Conservation (phyloP, 2,329 filamentous ascomycete species). For the Aspergillus quadricinctus region DNA sequence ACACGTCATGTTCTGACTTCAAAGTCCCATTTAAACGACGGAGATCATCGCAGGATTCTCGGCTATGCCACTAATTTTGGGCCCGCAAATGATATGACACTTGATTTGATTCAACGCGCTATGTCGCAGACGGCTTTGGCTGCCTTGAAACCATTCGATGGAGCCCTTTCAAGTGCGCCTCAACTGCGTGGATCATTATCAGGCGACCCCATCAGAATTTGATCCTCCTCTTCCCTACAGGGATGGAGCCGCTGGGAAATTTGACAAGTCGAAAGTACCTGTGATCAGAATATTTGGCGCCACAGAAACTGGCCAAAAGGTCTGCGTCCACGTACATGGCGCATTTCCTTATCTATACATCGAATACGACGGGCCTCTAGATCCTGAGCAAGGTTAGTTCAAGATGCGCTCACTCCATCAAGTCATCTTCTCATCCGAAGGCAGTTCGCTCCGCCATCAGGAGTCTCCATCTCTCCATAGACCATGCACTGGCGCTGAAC, state of each 20-base stretch:
- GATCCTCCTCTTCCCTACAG: slow-evolving; percentile 73
- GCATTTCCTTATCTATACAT: slow-evolving; percentile 95
- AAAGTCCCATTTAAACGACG: slow-evolving; percentile 1
- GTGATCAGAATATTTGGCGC: slow-evolving; percentile 88
- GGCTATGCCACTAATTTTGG: not conserved
- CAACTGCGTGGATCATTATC: slow-evolving; percentile 95
- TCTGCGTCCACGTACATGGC: slow-evolving; percentile 92
- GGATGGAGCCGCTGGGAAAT: slow-evolving; percentile 54
- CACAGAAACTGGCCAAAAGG: slow-evolving; percentile 91
- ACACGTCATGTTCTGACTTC: slow-evolving; percentile 6
- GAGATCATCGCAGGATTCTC: not conserved
- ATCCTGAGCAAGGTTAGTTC: slow-evolving; percentile 60
- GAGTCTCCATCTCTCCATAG: slow-evolving; percentile 77
- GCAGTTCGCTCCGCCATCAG: slow-evolving; percentile 72
- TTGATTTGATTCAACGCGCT: slow-evolving; percentile 8
- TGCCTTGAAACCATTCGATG: slow-evolving; percentile 42
- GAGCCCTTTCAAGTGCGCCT: slow-evolving; percentile 83
- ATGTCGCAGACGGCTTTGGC: slow-evolving; percentile 23
- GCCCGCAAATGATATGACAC: slow-evolving; percentile 4
- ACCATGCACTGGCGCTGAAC: slow-evolving; percentile 80
- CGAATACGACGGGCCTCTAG: slow-evolving; percentile 70
- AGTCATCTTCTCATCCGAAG: slow-evolving; percentile 9
- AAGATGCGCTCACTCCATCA: not conserved
- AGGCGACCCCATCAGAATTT: slow-evolving; percentile 70
- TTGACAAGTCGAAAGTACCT: slow-evolving; percentile 69